Percentiles rank a stretch among this genome's conserved stretches.
Conservation (phyloP, 1,139 yeast species). For the Magnusiomyces ingens region DNA sequence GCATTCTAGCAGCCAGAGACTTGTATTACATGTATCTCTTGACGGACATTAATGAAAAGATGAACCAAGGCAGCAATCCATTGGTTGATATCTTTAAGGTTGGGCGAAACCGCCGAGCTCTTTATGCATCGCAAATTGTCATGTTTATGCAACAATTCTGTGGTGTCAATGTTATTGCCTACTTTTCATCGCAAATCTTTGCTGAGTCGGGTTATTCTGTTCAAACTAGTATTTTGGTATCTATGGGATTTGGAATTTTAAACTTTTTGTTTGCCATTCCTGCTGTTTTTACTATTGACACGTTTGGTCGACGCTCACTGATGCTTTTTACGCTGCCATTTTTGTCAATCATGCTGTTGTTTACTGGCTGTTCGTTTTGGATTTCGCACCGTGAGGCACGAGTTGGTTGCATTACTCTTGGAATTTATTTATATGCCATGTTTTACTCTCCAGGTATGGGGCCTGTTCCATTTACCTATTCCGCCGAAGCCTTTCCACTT, state of each 20-base stretch:
- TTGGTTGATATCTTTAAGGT: slow-evolving; percentile 50
- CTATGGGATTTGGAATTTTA: slow-evolving; percentile 81
- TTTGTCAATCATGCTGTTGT: slow-evolving; percentile 57
- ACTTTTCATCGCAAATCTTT: slow-evolving; percentile 59
- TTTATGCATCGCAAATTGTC: slow-evolving; percentile 70
- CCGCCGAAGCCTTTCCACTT: slow-evolving; percentile 82
- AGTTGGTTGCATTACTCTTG: slow-evolving; percentile 58
- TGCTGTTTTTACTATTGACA: slow-evolving; percentile 75
- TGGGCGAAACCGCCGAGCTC: slow-evolving; percentile 78
- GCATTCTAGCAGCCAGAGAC: slow-evolving; percentile 67
- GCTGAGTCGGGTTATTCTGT: slow-evolving; percentile 57
- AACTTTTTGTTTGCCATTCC: slow-evolving; percentile 80
- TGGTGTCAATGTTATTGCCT: slow-evolving; percentile 82
- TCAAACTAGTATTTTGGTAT: slow-evolving; percentile 61
- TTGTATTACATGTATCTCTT: slow-evolving; percentile 63
- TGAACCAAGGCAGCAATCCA: slow-evolving; percentile 34
- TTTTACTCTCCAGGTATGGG: slow-evolving; percentile 85
- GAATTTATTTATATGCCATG: slow-evolving; percentile 65
- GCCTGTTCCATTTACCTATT: slow-evolving; percentile 84
- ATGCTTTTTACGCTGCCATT: slow-evolving; percentile 69
- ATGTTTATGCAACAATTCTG: slow-evolving; percentile 93
- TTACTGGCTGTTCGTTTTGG: slow-evolving; percentile 75
- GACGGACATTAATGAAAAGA: slow-evolving; percentile 58
- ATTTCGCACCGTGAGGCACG: slow-evolving; percentile 50
- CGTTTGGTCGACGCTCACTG: slow-evolving; percentile 67